phyloP scores from a whole-genome alignment of 2,329 filamentous ascomycete genomes.

The Stagonosporopsis cucurbitacearum region DNA sequence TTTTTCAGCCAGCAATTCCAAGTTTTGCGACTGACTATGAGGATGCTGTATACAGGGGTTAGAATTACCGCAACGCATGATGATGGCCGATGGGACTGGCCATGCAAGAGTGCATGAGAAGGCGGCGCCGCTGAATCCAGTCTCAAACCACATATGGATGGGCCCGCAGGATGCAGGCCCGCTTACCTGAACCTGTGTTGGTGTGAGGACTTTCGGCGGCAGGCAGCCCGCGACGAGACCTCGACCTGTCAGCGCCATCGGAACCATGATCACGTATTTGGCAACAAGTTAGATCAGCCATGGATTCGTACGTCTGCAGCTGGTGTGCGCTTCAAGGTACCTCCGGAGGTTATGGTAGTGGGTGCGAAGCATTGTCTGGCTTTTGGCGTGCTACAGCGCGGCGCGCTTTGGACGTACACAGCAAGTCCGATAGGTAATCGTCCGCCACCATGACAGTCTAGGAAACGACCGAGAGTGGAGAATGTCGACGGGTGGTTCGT shows the following conservation, averaged over 20 bases:
- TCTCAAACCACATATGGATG: constrained; percentile 29
- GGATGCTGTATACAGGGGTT: constrained; percentile 17
- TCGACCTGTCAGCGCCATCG: constrained; percentile 35
- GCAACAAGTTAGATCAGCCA: constrained; percentile 5
- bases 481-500: constrained; percentile 24
- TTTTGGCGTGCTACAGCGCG: constrained; percentile 11
- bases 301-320: constrained; percentile 2
- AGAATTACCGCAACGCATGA: constrained; percentile 24
- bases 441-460: constrained; percentile 25
- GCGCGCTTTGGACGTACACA: constrained; percentile 17
- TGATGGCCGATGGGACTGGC: constrained; percentile 31
- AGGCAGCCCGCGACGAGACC: constrained; percentile 11
- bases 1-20: constrained; percentile 1
- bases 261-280: constrained; percentile 17
- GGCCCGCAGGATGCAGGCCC: constrained; percentile 37
- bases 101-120: constrained; percentile 34
- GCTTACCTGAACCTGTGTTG: constrained; percentile 32
- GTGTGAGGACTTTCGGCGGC: constrained; percentile 9
- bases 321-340: background rate
- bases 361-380: constrained; percentile 19
- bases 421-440: constrained; percentile 19
- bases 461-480: constrained; percentile 33
- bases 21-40: constrained; percentile 9
- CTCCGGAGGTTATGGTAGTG: constrained; percentile 16
- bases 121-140: constrained; percentile 31